Base-by-base conservation (phyloP, 345 rosid species). In the Chamaenerion angustifolium region DNA sequence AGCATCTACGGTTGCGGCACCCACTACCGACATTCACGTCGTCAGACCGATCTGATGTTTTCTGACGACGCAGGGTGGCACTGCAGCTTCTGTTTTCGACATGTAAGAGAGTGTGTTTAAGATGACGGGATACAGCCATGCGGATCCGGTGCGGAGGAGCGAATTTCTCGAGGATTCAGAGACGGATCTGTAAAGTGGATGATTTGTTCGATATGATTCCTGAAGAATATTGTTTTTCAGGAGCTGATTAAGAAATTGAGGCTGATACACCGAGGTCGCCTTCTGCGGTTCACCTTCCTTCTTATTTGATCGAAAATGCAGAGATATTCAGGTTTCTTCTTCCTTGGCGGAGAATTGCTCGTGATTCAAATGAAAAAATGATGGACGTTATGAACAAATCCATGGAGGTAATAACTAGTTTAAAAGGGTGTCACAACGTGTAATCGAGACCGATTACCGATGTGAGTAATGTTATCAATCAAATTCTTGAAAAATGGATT, bases 31-130 rank as follows among this genome's bases (percentile, higher is more conserved):
- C 98, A 92, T 54, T 83, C 94, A n/a, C n/a, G n/a, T 0, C 76
- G 98, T 42, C 86, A 73, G 57, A 62, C 81, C 0, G 72, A 86
- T 47, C 53, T 73, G 40, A 61, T 90, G n/a, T 61, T 90, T 21
- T 70, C 98, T 0, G 92, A 90, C n/a, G n/a, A n/a, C 19, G 92
- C 94, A 12, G 96, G 96, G 12, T 90, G 98, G 95, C 98, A 90
- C 63, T 90, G 94, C 42, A 83, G 98, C 70, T 90, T 86, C 64
- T 90, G 94, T 71, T 86, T 78, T 46, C 68, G 92, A 10, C 63
- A 52, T 5, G 79, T 83, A 12, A 45, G 45, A 4, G 96, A 81
- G 8, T 83, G 79, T 71, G 48, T 79, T 86, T 54, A 86, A 90
- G 73, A 86, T 86, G 92, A 86, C 86, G 16, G 96, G 83, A 21